These are phyloP conservation scores for Boletellus sp. DNA, from an alignment of 1,284 basidiomycete genomes.

Conservation along the genomic window DNA sequence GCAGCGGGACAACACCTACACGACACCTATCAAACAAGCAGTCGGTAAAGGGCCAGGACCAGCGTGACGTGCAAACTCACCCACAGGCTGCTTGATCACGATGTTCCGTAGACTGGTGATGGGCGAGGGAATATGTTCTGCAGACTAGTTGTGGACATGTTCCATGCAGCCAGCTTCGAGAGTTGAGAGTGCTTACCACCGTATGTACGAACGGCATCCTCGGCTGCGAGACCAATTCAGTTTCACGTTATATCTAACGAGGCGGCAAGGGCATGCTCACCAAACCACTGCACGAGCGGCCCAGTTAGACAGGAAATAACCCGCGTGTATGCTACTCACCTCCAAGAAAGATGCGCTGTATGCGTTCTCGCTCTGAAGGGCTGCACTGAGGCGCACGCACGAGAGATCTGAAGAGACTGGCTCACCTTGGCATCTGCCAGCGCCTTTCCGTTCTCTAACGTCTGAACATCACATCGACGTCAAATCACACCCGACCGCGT, in stretches of 20 bases:
- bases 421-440: conserved; percentile 73
- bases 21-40: conserved; percentile 44
- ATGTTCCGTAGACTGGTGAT: conserved; percentile 76
- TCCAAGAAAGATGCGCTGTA: conserved; percentile 86
- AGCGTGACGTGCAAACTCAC: conserved; percentile 39
- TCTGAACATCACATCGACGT: conserved; percentile 45
- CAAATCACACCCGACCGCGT: conserved; percentile 11
- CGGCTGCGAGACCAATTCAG: conserved; percentile 47
- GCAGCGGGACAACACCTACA: conserved; percentile 40
- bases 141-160: conserved; percentile 2
- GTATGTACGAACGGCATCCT: conserved; percentile 83
- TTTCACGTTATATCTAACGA: not conserved
- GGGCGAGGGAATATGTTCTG: conserved; percentile 82
- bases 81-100: conserved; percentile 93
- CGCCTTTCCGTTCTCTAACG: conserved; percentile 91
- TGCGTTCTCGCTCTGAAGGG: conserved; percentile 62
- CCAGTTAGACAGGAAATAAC: conserved; percentile 6
- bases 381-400: not conserved
- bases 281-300: conserved; percentile 60
- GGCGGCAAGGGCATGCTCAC: conserved; percentile 38
- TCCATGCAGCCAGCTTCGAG: not conserved
- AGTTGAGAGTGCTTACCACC: conserved; percentile 49
- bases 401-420: not conserved
- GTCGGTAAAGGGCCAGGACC: not conserved
- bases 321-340: conserved; percentile 39